Conservation (phyloP, 176 grass and related monocot species). For the Alloteropsis semialata region DNA sequence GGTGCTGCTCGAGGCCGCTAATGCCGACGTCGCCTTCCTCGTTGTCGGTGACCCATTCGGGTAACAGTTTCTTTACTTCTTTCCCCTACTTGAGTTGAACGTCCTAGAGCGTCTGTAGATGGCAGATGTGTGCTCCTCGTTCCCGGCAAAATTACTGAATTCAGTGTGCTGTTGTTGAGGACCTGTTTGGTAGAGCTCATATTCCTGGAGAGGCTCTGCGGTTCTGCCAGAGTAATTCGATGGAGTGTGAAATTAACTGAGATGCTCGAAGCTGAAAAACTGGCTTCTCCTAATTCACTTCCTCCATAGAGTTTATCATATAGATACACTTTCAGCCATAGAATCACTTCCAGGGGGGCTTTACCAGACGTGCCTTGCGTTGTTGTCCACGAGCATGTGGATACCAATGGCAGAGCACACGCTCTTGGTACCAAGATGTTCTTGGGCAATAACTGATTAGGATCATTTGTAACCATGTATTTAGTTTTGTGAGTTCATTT, state of each 20-base stretch:
- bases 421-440: background rate
- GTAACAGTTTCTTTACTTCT: slow-evolving; percentile 27
- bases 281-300: too few relatives aligned
- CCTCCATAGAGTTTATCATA: too few relatives aligned
- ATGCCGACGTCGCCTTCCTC: slow-evolving; percentile 69
- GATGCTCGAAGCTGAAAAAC: too few relatives aligned
- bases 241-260: too few relatives aligned
- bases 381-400: background rate
- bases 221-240: too few relatives aligned
- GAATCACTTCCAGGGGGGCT: too few relatives aligned
- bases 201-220: background rate
- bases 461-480: background rate
- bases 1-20: slow-evolving; percentile 50
- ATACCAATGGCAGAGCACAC: background rate
- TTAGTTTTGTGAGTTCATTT: background rate
- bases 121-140: background rate
- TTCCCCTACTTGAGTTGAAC: background rate
- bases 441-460: background rate
- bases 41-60: slow-evolving; percentile 95
- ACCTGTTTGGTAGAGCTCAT: too few relatives aligned
- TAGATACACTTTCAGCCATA: too few relatives aligned
- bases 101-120: background rate
- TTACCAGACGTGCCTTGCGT: background rate
- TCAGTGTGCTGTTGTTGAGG: too few relatives aligned
- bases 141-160: too few relatives aligned